Percentiles rank a stretch among this genome's conserved stretches.
phyloP scores from a whole-genome alignment of 352 stramenopile species.

The Saprolegnia diclina region DNA sequence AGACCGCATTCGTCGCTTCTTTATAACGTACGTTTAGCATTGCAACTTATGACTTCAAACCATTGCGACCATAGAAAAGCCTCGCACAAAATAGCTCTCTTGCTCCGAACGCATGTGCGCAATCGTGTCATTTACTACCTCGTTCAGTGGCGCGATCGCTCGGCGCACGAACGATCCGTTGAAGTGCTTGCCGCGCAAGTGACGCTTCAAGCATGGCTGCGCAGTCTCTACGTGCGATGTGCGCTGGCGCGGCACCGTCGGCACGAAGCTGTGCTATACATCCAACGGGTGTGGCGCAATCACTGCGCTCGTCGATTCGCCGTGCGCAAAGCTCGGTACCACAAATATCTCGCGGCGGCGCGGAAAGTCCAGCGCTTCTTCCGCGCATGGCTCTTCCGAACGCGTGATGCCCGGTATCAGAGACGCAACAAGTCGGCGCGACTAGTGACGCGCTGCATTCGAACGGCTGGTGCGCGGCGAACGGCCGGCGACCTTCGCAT shows the following conservation, averaged over 20 bases:
- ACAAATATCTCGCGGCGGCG: conserved; percentile 35
- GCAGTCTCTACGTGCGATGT: conserved; percentile 32
- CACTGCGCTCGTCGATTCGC: conserved; percentile 40
- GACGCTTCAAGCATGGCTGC: conserved; percentile 52
- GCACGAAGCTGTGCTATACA: conserved; percentile 30
- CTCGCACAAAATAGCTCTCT: neutral
- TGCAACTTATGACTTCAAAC: neutral
- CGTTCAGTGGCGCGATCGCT: neutral
- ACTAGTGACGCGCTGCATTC: conserved; percentile 37
- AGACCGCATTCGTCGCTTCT: conserved; percentile 37
- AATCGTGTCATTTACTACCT: no score
- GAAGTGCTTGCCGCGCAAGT: conserved; percentile 43
- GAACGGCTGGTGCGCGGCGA: conserved; percentile 31
- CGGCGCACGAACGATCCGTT: conserved; percentile 31
- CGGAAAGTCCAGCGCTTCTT: conserved; percentile 39
- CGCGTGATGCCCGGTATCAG: conserved; percentile 32
- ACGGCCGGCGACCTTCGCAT: conserved; percentile 34
- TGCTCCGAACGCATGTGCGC: neutral
- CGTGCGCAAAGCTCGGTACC: conserved; percentile 35
- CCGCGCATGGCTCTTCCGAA: conserved; percentile 36
- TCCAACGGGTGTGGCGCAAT: conserved; percentile 53
- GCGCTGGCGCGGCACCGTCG: conserved; percentile 30
- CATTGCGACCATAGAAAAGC: neutral
- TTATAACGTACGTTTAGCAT: conserved; percentile 37
- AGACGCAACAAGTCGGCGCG: conserved; percentile 34